Conservation (phyloP, 2,329 filamentous ascomycete genomes). For the Alternaria tenuissima region DNA sequence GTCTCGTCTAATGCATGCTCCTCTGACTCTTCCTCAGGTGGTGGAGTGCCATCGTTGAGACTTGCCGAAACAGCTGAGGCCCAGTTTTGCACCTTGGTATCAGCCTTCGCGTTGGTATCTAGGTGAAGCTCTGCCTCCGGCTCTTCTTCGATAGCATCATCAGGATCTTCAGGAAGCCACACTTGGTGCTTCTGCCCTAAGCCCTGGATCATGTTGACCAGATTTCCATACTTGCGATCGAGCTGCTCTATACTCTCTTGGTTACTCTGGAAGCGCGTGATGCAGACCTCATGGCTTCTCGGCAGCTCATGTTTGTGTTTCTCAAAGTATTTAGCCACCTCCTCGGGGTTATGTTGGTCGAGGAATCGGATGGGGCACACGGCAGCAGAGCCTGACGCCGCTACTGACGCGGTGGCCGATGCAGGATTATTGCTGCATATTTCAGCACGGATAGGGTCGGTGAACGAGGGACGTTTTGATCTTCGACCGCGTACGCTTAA, state of each 20-base stretch:
- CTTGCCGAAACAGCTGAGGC: conserved; percentile 76
- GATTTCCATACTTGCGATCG: conserved; percentile 91
- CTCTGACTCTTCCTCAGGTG: conserved; percentile 48
- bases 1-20: conserved; percentile 61
- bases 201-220: conserved; percentile 94
- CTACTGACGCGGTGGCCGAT: conserved; percentile 57
- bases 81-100: conserved; percentile 84
- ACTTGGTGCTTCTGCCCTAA: conserved; percentile 87
- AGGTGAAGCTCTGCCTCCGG: conserved; percentile 57
- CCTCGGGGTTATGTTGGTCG: conserved; percentile 90
- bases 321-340: conserved; percentile 92
- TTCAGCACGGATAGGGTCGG: conserved; percentile 54
- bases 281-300: conserved; percentile 90
- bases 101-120: conserved; percentile 57
- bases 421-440: conserved; percentile 54
- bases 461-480: conserved; percentile 53
- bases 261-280: conserved; percentile 87
- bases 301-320: conserved; percentile 95
- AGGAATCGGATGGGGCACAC: conserved; percentile 94
- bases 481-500: conserved; percentile 47
- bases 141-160: conserved; percentile 58
- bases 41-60: conserved; percentile 52
- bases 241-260: conserved; percentile 85
- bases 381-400: conserved; percentile 52
- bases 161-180: conserved; percentile 72